Evolutionary conservation across 768 basidiomycete genomes (phyloP).

Genomic region (Xerocomus potaroensis): DNA sequence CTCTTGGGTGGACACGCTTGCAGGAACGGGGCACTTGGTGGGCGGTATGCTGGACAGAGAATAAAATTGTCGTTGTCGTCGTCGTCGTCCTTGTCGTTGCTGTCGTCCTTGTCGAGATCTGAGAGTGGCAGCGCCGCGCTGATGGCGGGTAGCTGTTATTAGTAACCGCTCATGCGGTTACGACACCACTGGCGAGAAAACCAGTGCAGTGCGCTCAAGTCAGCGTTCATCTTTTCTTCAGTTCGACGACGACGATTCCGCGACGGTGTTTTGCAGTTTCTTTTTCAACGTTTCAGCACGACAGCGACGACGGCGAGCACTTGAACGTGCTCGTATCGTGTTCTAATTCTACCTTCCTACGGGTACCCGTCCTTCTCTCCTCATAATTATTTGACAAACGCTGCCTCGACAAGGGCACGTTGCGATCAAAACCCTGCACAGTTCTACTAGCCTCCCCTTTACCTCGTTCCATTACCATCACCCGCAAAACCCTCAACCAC

Average conservation of each 20-base stretch:
- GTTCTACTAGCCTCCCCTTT: conserved; percentile 50
- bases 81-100: neutral
- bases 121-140: conserved; percentile 16
- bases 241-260: conserved; percentile 18
- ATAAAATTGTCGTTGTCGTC: neutral
- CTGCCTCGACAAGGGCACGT: conserved; percentile 65
- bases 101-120: too few relatives aligned
- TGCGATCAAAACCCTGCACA: conserved; percentile 68
- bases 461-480: conserved; percentile 48
- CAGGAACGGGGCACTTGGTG: neutral
- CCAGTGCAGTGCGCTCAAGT: conserved; percentile 30
- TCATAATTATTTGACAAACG: conserved; percentile 44
- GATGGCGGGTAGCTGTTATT: conserved; percentile 25
- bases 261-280: conserved; percentile 4
- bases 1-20: conserved; percentile 2
- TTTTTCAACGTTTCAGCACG: conserved; percentile 9
- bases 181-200: conserved; percentile 31
- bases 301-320: conserved; percentile 12
- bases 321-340: conserved; percentile 20
- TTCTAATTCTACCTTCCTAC: conserved; percentile 19
- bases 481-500: conserved; percentile 36
- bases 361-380: conserved; percentile 20
- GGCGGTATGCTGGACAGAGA: neutral
- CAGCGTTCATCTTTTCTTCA: conserved; percentile 17
- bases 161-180: conserved; percentile 28